Conservation (phyloP, 768 basidiomycete species). For the Lactarius hengduanensis region DNA sequence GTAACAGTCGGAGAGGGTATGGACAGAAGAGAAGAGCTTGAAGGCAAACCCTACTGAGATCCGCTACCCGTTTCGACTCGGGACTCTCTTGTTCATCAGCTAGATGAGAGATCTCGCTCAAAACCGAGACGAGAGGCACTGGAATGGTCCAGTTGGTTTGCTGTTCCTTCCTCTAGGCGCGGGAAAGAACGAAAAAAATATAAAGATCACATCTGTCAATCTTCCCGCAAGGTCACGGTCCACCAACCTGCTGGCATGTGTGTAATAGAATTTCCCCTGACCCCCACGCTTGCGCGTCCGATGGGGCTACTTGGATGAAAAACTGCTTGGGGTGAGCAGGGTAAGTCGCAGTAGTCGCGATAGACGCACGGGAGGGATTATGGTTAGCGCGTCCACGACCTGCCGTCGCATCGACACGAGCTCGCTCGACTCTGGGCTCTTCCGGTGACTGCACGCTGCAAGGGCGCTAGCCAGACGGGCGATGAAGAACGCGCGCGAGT, state of each 20-base stretch:
- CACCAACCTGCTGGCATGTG: slow-evolving; percentile 43
- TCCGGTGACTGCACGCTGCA: slow-evolving; percentile 38
- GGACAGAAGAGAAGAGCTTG: slow-evolving; percentile 12
- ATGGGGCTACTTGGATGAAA: slow-evolving; percentile 35
- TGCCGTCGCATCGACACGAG: slow-evolving; percentile 44
- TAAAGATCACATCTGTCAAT: no score
- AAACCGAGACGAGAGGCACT: slow-evolving; percentile 11
- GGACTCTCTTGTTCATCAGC: slow-evolving; percentile 16
- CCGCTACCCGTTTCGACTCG: slow-evolving; percentile 21
- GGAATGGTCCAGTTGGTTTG: slow-evolving; percentile 22
- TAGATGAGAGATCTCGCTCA: slow-evolving; percentile 19
- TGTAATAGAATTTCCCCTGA: slow-evolving; percentile 46
- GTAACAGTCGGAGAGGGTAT: neutral
- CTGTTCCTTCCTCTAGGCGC: slow-evolving; percentile 23
- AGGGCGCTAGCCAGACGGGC: slow-evolving; percentile 46
- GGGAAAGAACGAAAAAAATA: neutral
- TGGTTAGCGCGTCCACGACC: slow-evolving; percentile 43
- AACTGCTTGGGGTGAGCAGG: slow-evolving; percentile 25
- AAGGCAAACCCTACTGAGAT: slow-evolving; percentile 29
- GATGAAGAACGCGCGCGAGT: slow-evolving; percentile 49
- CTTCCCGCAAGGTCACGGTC: slow-evolving; percentile 16
- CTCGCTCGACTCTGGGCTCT: slow-evolving; percentile 35
- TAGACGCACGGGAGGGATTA: no score
- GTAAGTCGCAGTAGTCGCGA: no score
- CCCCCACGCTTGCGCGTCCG: slow-evolving; percentile 36